Conservation (phyloP, 495 filamentous ascomycete species). For the Evernia prunastri region DNA sequence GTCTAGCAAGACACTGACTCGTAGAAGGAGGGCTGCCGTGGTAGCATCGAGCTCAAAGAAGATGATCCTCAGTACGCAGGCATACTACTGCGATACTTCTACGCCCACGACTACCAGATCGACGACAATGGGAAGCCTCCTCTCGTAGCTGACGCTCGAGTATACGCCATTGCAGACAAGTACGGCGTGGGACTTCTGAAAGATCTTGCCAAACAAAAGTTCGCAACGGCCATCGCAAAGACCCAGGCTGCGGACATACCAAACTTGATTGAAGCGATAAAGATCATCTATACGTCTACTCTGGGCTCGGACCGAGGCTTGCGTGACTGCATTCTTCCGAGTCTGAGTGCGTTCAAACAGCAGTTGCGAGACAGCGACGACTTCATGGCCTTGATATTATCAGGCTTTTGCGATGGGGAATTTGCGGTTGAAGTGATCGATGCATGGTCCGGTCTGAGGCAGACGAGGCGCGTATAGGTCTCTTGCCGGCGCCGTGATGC, state of each 20-base stretch:
- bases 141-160: neutral
- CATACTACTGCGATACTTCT: neutral
- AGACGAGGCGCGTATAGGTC: neutral
- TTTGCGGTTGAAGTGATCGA: constrained; percentile 1
- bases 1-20: neutral
- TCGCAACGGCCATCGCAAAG: neutral
- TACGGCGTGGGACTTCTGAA: neutral
- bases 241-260: neutral
- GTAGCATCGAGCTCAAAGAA: constrained; percentile 3
- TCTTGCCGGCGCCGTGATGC: neutral
- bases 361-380: neutral
- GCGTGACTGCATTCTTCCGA: neutral
- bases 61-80: neutral
- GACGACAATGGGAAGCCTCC: neutral
- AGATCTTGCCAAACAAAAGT: neutral
- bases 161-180: constrained; percentile 8
- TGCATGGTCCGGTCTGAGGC: neutral
- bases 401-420: neutral
- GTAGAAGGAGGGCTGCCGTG: neutral
- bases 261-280: neutral
- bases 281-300: neutral
- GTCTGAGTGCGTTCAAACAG: neutral
- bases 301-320: neutral
- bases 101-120: neutral
- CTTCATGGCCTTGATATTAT: neutral